A percentile compares a stretch with the other conserved stretches of the same genome.
phyloP scores from a whole-genome alignment of 176 grass and related monocot species.

The Alopecurus myosuroides region DNA sequence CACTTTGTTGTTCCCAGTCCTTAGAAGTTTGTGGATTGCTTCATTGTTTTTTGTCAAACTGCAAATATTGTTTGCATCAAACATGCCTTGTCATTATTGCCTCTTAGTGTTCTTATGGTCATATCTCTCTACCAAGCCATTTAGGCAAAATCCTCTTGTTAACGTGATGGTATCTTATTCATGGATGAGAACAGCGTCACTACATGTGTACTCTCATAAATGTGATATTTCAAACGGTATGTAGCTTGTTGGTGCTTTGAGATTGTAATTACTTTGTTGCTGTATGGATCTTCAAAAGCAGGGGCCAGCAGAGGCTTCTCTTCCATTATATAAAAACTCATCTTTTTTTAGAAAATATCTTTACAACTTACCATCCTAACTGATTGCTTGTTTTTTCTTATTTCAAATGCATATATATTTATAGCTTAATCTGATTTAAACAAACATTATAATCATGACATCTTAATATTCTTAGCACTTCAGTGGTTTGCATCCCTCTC shows the following conservation, averaged over 20 bases:
- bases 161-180: background rate
- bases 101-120: background rate
- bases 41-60: background rate
- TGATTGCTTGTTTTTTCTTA: constrained; percentile 11
- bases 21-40: background rate
- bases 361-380: background rate
- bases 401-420: background rate
- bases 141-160: background rate
- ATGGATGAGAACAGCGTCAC: background rate
- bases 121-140: background rate
- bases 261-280: background rate
- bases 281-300: background rate
- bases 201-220: background rate
- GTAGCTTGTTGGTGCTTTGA: background rate
- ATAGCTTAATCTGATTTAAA: background rate
- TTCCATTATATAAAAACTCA: background rate
- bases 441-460: background rate
- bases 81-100: background rate
- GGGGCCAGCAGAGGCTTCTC: background rate
- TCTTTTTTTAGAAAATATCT: background rate
- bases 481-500: background rate
- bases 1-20: background rate
- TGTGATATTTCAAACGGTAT: background rate
- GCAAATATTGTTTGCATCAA: constrained; percentile 5
- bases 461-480: constrained; percentile 4